Conservation (phyloP, 441 rosid genomes). For the Brassica hybrid region DNA sequence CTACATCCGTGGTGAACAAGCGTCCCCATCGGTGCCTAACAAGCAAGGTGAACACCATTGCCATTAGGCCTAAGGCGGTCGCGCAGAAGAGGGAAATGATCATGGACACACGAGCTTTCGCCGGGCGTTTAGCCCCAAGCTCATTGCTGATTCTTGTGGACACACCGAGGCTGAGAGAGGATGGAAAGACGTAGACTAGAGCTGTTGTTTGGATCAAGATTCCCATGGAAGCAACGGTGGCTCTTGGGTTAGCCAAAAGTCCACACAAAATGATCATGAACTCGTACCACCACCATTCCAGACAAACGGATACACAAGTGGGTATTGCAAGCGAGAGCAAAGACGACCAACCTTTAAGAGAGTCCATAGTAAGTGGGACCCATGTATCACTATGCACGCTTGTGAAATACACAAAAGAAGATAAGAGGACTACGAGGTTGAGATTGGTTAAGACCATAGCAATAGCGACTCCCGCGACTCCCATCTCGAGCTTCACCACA, state of each 20-base stretch:
- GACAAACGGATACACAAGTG: constrained; percentile 88
- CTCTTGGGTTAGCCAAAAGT: constrained; percentile 76
- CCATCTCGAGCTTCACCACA: constrained; percentile 75
- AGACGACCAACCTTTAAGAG: constrained; percentile 86
- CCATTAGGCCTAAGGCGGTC: constrained; percentile 60
- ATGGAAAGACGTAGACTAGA: constrained; percentile 87
- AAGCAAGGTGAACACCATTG: constrained; percentile 69
- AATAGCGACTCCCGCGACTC: constrained; percentile 84
- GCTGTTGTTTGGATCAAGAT: constrained; percentile 92
- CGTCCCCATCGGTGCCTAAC: constrained; percentile 91
- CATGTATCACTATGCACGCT: constrained; percentile 76
- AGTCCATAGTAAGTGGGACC: constrained; percentile 78
- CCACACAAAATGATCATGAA: constrained; percentile 93
- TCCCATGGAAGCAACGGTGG: constrained; percentile 96
- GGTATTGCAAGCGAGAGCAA: constrained; percentile 84
- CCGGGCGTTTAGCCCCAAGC: constrained; percentile 87
- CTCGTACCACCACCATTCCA: constrained; percentile 99
- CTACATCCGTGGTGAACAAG: constrained; percentile 70
- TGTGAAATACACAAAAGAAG: constrained; percentile 73
- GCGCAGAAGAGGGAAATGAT: constrained; percentile 76
- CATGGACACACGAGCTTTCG: constrained; percentile 76
- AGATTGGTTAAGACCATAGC: constrained; percentile 95
- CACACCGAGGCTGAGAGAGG: constrained; percentile 88
- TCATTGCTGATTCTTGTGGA: constrained; percentile 91
- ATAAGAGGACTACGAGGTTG: constrained; percentile 69